Evolutionary conservation across 208 protist species (phyloP).

Genomic region (Leishmania tarentolae): DNA sequence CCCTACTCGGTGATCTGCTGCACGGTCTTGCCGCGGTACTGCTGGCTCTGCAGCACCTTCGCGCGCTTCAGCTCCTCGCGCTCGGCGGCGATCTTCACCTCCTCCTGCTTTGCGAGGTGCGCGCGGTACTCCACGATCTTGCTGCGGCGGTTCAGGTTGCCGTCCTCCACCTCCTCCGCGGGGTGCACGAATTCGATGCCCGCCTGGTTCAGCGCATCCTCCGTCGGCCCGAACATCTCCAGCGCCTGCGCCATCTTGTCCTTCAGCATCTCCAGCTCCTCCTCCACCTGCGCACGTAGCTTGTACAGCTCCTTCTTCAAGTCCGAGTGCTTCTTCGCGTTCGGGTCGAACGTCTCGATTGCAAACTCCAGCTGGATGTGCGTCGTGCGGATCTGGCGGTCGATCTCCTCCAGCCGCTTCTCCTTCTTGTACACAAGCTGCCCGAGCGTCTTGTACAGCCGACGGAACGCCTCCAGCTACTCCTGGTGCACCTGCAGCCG

Average conservation of each 20-base stretch:
- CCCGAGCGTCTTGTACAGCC: constrained; percentile 77
- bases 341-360: no score
- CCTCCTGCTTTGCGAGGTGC: constrained; percentile 75
- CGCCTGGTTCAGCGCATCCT: constrained; percentile 71
- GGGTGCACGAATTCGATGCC: constrained; percentile 58
- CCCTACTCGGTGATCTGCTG: constrained; percentile 74
- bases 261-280: constrained; percentile 58
- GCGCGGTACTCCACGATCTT: constrained; percentile 85
- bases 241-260: constrained; percentile 30
- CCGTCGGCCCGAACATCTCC: constrained; percentile 71
- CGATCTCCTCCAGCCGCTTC: constrained; percentile 38
- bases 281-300: constrained; percentile 31
- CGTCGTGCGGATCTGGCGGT: no score
- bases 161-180: constrained; percentile 64
- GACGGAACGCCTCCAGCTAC: constrained; percentile 30
- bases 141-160: constrained; percentile 65
- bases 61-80: constrained; percentile 77
- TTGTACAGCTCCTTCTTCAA: no score
- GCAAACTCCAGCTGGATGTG: no score
- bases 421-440: constrained; percentile 83
- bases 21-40: constrained; percentile 75
- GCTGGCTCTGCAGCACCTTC: constrained; percentile 67
- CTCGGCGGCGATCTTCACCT: constrained; percentile 82
- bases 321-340: no score
- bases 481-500: constrained; percentile 28